Percentiles rank a stretch among this genome's conserved stretches.
Evolutionary conservation across 352 stramenopile species (phyloP).

Genomic region (Phytophthora brassicae): DNA sequence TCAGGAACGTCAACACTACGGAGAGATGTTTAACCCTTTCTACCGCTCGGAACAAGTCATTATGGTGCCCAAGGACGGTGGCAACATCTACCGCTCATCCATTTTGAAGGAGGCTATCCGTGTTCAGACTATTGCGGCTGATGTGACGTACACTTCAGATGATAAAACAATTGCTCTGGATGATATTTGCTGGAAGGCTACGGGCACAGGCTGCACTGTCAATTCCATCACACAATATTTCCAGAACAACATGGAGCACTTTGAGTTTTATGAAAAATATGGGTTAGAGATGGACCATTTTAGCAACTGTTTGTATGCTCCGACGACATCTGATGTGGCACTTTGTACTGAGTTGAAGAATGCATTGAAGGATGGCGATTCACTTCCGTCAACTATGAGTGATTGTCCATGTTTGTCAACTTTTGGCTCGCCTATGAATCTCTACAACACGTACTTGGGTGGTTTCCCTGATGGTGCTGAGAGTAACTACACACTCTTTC

Average conservation of each 20-base stretch:
- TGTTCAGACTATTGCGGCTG: conserved; percentile 46
- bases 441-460: conserved; percentile 70
- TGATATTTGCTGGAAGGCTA: conserved; percentile 73
- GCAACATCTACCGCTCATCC: conserved; percentile 47
- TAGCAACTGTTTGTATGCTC: conserved; percentile 59
- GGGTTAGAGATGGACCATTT: conserved; percentile 56
- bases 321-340: conserved; percentile 49
- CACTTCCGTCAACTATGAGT: conserved; percentile 53
- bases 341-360: conserved; percentile 47
- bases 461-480: conserved; percentile 51
- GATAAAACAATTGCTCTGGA: conserved; percentile 36
- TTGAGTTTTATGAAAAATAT: conserved; percentile 59
- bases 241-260: conserved; percentile 63
- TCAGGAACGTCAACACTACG: conserved; percentile 61
- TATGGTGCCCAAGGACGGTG: conserved; percentile 63
- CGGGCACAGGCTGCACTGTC: conserved; percentile 54
- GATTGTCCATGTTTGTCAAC: conserved; percentile 62
- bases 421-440: conserved; percentile 68
- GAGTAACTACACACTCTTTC: conserved; percentile 52
- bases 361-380: conserved; percentile 35
- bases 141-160: conserved; percentile 39
- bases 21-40: conserved; percentile 68
- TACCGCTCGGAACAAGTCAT: conserved; percentile 75
- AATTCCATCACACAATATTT: conserved; percentile 71
- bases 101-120: conserved; percentile 58